Evolutionary conservation across 208 protist genomes (phyloP).

Genomic region (Acanthamoeba lenticulata): DNA sequence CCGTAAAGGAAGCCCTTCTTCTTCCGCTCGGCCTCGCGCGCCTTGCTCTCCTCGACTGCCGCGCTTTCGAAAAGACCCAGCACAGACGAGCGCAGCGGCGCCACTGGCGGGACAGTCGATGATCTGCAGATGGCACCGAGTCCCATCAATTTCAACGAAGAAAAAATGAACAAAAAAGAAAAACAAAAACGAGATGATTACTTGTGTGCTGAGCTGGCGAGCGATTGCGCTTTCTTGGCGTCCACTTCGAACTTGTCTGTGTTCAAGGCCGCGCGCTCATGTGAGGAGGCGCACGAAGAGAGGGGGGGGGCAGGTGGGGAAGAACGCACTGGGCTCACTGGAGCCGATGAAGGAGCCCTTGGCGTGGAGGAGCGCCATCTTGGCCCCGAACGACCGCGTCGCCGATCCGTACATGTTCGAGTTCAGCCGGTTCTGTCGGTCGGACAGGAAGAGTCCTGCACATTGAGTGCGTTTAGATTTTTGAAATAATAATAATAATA

Average conservation of each 20-base stretch:
- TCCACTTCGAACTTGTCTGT: constrained; percentile 5
- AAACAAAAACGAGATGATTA: background rate
- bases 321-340: background rate
- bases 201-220: background rate
- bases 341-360: constrained; percentile 7
- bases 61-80: background rate
- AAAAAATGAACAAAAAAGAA: background rate
- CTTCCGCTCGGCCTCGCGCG: background rate
- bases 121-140: background rate
- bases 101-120: background rate
- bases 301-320: too few relatives aligned
- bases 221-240: background rate
- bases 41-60: constrained; percentile 29
- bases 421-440: background rate
- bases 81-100: background rate
- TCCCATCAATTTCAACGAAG: background rate
- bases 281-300: background rate
- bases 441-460: background rate
- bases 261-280: background rate
- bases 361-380: background rate
- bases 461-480: too few relatives aligned
- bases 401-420: constrained; percentile 1
- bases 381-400: background rate
- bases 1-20: background rate
- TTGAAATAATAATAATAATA: too few relatives aligned